Evolutionary conservation across 2,329 filamentous ascomycete species (phyloP).

Genomic region (Sporothrix variecibatus): DNA sequence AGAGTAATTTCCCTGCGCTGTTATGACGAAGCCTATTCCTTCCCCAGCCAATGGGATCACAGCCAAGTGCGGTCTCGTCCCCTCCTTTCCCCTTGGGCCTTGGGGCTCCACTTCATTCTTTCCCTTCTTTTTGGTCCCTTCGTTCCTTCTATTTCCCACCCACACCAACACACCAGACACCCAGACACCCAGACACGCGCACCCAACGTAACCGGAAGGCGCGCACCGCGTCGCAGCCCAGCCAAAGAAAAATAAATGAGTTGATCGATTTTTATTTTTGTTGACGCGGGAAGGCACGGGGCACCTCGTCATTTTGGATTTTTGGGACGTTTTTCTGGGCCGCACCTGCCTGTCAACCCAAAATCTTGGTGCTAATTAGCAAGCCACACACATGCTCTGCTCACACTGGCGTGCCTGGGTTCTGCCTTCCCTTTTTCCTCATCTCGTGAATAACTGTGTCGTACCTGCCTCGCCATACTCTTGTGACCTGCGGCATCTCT

Average conservation of each 20-base stretch:
- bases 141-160: conserved; percentile 24
- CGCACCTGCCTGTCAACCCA: conserved; percentile 17
- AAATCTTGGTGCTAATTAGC: conserved; percentile 13
- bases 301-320: conserved; percentile 16
- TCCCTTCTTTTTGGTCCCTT: conserved; percentile 2
- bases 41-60: conserved; percentile 12
- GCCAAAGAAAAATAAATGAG: background rate
- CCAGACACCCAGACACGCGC: background rate
- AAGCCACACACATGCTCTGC: background rate
- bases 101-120: background rate
- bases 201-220: conserved; percentile 20
- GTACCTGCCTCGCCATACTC: background rate
- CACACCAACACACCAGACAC: background rate
- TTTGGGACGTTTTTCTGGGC: background rate
- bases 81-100: conserved; percentile 3
- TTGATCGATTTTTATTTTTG: conserved; percentile 15
- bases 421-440: background rate
- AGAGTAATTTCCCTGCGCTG: conserved; percentile 15
- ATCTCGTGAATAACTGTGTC: background rate
- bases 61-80: conserved; percentile 10
- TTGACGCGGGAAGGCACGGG: conserved; percentile 22
- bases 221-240: conserved; percentile 26
- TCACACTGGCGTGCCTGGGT: background rate
- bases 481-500: background rate
- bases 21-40: conserved; percentile 17